These are phyloP conservation scores for Ramaria sp. DNA, from an alignment of 768 basidiomycete species.

Conservation along the genomic window DNA sequence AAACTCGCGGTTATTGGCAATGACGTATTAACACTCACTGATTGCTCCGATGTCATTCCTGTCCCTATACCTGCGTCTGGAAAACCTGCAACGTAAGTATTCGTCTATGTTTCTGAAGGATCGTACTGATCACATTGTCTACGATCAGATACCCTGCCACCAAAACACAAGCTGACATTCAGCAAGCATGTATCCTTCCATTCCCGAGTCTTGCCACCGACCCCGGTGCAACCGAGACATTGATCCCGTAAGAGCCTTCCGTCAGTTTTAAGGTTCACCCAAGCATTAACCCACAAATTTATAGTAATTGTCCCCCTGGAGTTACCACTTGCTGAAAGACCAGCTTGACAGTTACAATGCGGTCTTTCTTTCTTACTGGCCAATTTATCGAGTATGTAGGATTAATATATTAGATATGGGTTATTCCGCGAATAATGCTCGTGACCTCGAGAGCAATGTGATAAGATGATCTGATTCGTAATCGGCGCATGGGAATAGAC, in stretches of 20 bases:
- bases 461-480: no score
- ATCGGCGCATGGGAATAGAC: no score
- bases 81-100: constrained; percentile 10
- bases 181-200: not conserved
- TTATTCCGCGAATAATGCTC: no score
- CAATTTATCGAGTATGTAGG: no score
- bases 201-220: constrained; percentile 3
- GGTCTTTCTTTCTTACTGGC: no score
- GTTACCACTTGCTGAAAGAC: no score
- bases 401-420: no score
- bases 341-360: no score
- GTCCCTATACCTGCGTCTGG: constrained; percentile 12
- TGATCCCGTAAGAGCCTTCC: not conserved
- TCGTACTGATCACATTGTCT: not conserved
- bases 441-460: no score
- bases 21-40: constrained; percentile 24
- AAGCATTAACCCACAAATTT: no score
- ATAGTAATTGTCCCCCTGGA: no score
- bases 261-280: no score
- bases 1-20: constrained; percentile 36
- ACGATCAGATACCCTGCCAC: constrained; percentile 1
- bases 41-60: constrained; percentile 38
- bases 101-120: not conserved
- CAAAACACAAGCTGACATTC: not conserved
- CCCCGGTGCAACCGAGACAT: constrained; percentile 5